Base-by-base conservation (phyloP, 306 rosid species). In the Sicyos edulis region DNA sequence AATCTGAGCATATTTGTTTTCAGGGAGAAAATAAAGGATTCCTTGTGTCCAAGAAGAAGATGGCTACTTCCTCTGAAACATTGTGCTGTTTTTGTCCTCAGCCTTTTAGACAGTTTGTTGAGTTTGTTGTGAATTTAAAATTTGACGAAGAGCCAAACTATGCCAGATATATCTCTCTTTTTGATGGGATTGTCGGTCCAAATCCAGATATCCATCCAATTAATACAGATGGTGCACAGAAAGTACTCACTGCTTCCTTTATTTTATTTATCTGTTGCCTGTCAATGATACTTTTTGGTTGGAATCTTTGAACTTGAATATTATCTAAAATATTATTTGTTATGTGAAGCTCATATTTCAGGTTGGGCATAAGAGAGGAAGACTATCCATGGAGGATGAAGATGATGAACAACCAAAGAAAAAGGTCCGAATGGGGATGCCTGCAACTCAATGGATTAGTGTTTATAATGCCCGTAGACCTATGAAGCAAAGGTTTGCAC, bases 131-230 rank as follows among this genome's bases (percentile, higher is more conserved):
- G 77, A 87, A 78, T 82, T 79, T 89, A 82, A 89, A 85, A 81
- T 91, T 85, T 79, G 97, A 91, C 51, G 97, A 91, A 87, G 96
- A 91, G 72, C 97, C 97, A 19, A 87, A 86, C 80, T 91, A 91
- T 56, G 89, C 97, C 7, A 91, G 85, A 82, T 91, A 87, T 70
- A 84, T 91, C 79, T 88, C 97, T 72, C 85, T 88, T 10, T 88
- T 88, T 79, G 96, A 88, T 77, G 97, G 89, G 37, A 82, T 91
- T 75, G 83, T 91, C 65, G 95, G 92, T 79, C 89, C 96, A 61
- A 88, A 91, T 78, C 92, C 95, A 17, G 92, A 88, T 78, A 80
- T 88, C 70, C 85, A 92, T 73, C 97, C 97, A 32, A 82, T 91
- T 57, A 87, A 85, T 80, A 91, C 96, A 45, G 97, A 91, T 51